These are phyloP conservation scores for Penicillium freii DNA, from an alignment of 2,329 filamentous ascomycete species.

Conservation along the genomic window DNA sequence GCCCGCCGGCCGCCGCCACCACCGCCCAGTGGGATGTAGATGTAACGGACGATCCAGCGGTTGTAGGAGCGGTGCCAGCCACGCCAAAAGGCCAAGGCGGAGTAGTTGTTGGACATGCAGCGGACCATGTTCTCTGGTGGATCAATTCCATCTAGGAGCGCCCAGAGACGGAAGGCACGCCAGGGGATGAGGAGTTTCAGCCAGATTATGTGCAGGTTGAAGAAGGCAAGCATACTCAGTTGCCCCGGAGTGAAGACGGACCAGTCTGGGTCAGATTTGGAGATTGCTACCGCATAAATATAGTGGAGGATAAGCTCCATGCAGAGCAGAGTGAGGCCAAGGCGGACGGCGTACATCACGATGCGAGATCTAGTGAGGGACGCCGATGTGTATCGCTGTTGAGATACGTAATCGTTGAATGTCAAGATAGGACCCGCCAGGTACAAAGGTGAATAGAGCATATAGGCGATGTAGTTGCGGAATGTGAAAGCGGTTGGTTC, in stretches of 20 bases:
- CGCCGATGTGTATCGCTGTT: slow-evolving; percentile 69
- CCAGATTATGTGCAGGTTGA: slow-evolving; percentile 98
- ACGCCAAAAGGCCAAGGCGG: slow-evolving; percentile 87
- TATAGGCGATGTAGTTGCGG: slow-evolving; percentile 84
- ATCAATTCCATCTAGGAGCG: slow-evolving; percentile 84
- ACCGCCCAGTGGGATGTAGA: slow-evolving; percentile 89
- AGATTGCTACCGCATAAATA: slow-evolving; percentile 91
- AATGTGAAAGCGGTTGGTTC: slow-evolving; percentile 68
- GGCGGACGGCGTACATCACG: slow-evolving; percentile 77
- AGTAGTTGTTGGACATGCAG: slow-evolving; percentile 94
- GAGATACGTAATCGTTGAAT: slow-evolving; percentile 96
- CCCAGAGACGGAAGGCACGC: slow-evolving; percentile 99
- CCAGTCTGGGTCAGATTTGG: slow-evolving; percentile 77
- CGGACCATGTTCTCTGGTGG: slow-evolving; percentile 98
- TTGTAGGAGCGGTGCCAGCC: slow-evolving; percentile 95
- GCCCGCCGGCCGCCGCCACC: slow-evolving; percentile 38
- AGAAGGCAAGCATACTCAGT: slow-evolving; percentile 85
- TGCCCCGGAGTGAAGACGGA: slow-evolving; percentile 79
- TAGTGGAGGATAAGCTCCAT: slow-evolving; percentile 94
- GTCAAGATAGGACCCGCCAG: slow-evolving; percentile 90
- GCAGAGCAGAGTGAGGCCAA: slow-evolving; percentile 72
- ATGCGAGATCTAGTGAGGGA: slow-evolving; percentile 71
- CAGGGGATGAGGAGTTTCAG: slow-evolving; percentile 93
- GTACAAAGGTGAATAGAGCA: slow-evolving; percentile 89
- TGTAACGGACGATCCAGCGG: slow-evolving; percentile 88